phyloP scores from a whole-genome alignment of 306 rosid genomes.

The Prinsepia uniflora region DNA sequence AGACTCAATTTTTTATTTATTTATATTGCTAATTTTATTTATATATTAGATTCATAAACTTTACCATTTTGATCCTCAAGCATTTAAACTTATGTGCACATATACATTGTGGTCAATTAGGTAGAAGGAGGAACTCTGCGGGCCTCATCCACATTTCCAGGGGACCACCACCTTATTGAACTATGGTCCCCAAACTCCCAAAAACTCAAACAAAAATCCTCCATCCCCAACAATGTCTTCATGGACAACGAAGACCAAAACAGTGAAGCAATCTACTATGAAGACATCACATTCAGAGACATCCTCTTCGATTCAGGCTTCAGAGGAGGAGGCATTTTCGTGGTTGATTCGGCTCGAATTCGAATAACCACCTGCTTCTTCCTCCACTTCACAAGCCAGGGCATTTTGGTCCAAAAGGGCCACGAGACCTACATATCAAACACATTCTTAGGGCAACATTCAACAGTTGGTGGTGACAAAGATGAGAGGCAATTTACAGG shows the following conservation, averaged over 20 bases:
- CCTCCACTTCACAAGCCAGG: slow-evolving; percentile 58
- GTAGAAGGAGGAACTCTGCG: slow-evolving; percentile 58
- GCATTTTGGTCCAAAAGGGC: slow-evolving; percentile 53
- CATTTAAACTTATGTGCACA: neutral
- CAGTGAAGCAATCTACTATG: slow-evolving; percentile 38
- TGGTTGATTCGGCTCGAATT: slow-evolving; percentile 46
- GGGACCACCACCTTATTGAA: slow-evolving; percentile 51
- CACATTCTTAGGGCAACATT: slow-evolving; percentile 60
- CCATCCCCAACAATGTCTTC: neutral
- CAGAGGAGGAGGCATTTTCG: slow-evolving; percentile 55
- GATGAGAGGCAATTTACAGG: slow-evolving; percentile 46
- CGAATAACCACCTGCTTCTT: slow-evolving; percentile 64
- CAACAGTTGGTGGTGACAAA: slow-evolving; percentile 49
- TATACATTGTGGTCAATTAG: slow-evolving; percentile 22
- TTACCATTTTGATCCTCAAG: too few species aligned
- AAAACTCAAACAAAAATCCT: neutral
- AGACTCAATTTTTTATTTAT: too few species aligned
- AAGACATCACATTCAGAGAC: slow-evolving; percentile 64
- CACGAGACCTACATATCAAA: slow-evolving; percentile 58
- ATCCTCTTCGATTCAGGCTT: slow-evolving; percentile 60
- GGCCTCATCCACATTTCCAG: slow-evolving; percentile 60
- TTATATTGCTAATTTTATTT: too few species aligned
- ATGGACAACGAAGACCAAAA: slow-evolving; percentile 14
- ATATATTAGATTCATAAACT: too few species aligned
- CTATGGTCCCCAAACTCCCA: slow-evolving; percentile 43